phyloP scores from a whole-genome alignment of 2,329 filamentous ascomycete genomes.

The Nakataea oryzae region DNA sequence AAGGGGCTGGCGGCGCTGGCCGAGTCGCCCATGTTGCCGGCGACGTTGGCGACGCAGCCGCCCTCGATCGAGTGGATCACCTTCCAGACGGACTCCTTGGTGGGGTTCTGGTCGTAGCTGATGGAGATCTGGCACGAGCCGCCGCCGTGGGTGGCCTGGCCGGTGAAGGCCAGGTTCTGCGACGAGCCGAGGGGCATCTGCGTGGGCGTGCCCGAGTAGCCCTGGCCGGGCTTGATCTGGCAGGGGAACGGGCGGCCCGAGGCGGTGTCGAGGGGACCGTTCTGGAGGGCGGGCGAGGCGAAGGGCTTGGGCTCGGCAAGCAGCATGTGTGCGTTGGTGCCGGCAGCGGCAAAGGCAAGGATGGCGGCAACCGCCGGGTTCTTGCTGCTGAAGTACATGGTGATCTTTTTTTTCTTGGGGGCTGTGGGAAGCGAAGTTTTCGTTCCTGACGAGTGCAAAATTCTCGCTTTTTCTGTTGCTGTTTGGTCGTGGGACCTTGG shows the following conservation, averaged over 20 bases:
- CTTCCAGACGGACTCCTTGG: conserved; percentile 62
- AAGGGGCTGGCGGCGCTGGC: conserved; percentile 34
- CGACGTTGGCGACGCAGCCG: conserved; percentile 59
- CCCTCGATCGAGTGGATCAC: conserved; percentile 84
- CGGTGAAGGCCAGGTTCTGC: conserved; percentile 55
- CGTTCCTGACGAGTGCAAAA: conserved; percentile 28
- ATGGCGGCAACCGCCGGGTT: conserved; percentile 30
- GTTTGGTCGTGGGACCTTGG: conserved; percentile 4
- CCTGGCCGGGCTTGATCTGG: conserved; percentile 47
- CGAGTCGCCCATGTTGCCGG: conserved; percentile 46
- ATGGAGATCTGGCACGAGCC: conserved; percentile 86
- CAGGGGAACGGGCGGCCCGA: conserved; percentile 70
- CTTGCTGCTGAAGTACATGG: conserved; percentile 37
- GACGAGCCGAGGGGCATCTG: conserved; percentile 51
- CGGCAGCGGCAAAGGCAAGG: conserved; percentile 41
- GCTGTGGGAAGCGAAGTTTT: conserved; percentile 17
- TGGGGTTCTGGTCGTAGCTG: conserved; percentile 65
- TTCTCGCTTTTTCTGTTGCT: conserved; percentile 12
- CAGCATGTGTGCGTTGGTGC: conserved; percentile 64
- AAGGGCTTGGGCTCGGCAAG: conserved; percentile 62
- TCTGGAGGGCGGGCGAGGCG: conserved; percentile 28
- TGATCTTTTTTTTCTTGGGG: conserved; percentile 27
- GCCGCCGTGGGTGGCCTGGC: conserved; percentile 74
- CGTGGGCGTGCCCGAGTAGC: conserved; percentile 40
- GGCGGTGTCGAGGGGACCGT: conserved; percentile 48